Percentiles rank a stretch among this genome's conserved stretches.
These are phyloP conservation scores for Trichophyton rubrum DNA, from an alignment of 2,329 filamentous ascomycete genomes.

Conservation along the genomic window DNA sequence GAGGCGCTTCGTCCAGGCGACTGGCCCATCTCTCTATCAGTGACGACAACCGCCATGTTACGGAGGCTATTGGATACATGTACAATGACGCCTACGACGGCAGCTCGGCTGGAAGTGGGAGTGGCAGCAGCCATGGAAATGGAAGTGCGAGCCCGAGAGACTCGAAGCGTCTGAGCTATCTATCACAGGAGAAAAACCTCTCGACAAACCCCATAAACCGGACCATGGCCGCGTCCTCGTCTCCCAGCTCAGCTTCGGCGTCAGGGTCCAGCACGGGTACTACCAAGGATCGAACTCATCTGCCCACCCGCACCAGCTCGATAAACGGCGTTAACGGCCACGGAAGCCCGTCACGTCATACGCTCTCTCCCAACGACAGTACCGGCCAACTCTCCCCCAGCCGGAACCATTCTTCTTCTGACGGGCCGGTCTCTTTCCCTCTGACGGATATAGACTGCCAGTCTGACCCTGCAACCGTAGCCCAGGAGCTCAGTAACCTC, in stretches of 20 bases:
- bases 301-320: slow-evolving; percentile 13
- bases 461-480: slow-evolving; percentile 75
- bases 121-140: background rate
- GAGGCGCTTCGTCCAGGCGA: background rate
- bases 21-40: slow-evolving; percentile 55
- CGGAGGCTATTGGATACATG: slow-evolving; percentile 81
- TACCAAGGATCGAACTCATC: slow-evolving; percentile 13
- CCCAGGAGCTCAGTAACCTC: slow-evolving; percentile 82
- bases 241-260: slow-evolving; percentile 8
- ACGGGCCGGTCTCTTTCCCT: slow-evolving; percentile 52
- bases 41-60: slow-evolving; percentile 87
- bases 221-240: slow-evolving; percentile 19
- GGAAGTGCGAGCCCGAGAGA: slow-evolving; percentile 30
- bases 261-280: slow-evolving; percentile 8
- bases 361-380: slow-evolving; percentile 17
- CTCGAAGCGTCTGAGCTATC: slow-evolving; percentile 62
- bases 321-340: slow-evolving; percentile 27
- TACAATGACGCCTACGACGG: slow-evolving; percentile 58
- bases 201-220: slow-evolving; percentile 26
- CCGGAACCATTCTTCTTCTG: slow-evolving; percentile 41
- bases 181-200: slow-evolving; percentile 38
- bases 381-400: slow-evolving; percentile 40
- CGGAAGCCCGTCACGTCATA: slow-evolving; percentile 3
- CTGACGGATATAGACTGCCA: slow-evolving; percentile 82
- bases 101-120: background rate